phyloP scores from a whole-genome alignment of 1,139 yeast species.

The Meyerozyma sp. region DNA sequence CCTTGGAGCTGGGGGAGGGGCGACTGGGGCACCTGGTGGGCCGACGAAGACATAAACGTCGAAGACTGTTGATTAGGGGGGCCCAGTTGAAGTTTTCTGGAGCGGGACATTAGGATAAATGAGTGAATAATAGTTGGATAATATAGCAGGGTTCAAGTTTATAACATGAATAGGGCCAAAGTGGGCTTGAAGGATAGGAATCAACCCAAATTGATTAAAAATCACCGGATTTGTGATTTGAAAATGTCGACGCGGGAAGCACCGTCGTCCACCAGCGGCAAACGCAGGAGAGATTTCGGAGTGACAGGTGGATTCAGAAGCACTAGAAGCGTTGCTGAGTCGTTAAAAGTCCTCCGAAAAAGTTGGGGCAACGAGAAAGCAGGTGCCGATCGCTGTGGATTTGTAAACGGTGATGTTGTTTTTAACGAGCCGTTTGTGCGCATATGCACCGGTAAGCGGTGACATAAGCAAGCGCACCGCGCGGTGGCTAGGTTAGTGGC shows the following conservation, averaged over 20 bases:
- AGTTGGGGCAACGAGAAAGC: background rate
- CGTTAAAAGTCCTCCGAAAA: background rate
- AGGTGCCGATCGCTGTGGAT: background rate
- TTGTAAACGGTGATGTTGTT: background rate
- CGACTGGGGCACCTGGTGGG: background rate
- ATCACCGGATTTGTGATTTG: background rate
- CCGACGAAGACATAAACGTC: no score
- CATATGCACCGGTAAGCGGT: background rate
- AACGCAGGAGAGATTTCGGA: background rate
- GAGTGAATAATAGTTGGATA: background rate
- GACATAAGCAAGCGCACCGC: background rate
- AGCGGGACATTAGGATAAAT: background rate
- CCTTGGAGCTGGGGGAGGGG: background rate
- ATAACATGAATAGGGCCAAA: background rate
- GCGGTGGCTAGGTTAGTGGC: no score
- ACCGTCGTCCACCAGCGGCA: background rate
- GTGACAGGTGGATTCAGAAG: background rate
- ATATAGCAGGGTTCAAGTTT: background rate
- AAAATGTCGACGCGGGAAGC: background rate
- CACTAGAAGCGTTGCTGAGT: background rate
- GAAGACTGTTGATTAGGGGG: background rate
- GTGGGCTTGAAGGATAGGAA: background rate
- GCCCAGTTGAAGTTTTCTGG: background rate
- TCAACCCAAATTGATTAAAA: background rate
- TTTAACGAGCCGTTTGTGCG: background rate